phyloP scores from a whole-genome alignment of 192 early-diverging fungal species.

The Helicostylum pulchrum region DNA sequence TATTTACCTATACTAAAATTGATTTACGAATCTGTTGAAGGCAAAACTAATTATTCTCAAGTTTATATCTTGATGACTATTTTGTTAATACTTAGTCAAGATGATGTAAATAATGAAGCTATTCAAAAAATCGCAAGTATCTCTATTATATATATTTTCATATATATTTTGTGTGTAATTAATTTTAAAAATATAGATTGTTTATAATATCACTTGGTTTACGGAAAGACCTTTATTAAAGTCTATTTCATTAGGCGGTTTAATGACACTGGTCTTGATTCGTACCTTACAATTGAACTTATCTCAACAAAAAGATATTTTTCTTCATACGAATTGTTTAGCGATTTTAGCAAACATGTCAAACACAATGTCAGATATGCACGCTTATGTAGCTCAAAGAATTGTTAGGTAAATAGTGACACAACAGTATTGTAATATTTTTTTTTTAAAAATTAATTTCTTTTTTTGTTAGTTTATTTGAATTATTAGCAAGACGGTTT shows the following conservation, averaged over 20 bases:
- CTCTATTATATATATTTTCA: neutral
- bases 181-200: conserved; percentile 36
- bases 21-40: conserved; percentile 65
- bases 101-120: conserved; percentile 67
- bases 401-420: conserved; percentile 50
- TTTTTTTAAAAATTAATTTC: neutral
- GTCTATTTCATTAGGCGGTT: conserved; percentile 62
- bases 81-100: conserved; percentile 65
- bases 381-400: conserved; percentile 67
- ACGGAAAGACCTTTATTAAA: conserved; percentile 62
- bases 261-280: conserved; percentile 63
- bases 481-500: conserved; percentile 63
- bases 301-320: conserved; percentile 65
- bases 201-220: conserved; percentile 65
- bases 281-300: conserved; percentile 66
- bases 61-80: conserved; percentile 68
- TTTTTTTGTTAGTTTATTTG: conserved; percentile 51
- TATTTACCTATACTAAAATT: conserved; percentile 60
- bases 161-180: neutral
- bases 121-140: conserved; percentile 68
- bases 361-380: conserved; percentile 52
- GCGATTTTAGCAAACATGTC: conserved; percentile 70
- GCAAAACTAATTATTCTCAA: conserved; percentile 56
- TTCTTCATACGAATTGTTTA: conserved; percentile 63
- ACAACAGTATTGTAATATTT: neutral